These are phyloP conservation scores for Dicorynia guianensis DNA, from an alignment of 306 rosid species.

Conservation along the genomic window DNA sequence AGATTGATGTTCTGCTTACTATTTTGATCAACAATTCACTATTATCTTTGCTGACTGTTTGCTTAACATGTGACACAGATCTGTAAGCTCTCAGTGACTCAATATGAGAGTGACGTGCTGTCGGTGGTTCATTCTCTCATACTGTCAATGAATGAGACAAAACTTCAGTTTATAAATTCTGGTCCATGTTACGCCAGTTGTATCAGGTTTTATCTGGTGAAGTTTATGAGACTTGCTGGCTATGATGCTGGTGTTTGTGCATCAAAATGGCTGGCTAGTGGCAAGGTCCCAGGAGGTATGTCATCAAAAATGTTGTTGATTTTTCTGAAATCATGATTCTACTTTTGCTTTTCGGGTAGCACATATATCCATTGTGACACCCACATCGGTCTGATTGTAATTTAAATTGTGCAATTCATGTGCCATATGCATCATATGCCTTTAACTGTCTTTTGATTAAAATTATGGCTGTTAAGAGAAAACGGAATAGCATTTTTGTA, in stretches of 20 bases:
- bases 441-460: slow-evolving; percentile 23
- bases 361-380: neutral
- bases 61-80: slow-evolving; percentile 53
- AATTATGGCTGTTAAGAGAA: neutral
- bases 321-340: slow-evolving; percentile 13
- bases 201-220: slow-evolving; percentile 79
- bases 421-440: slow-evolving; percentile 11
- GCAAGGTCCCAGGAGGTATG: slow-evolving; percentile 98
- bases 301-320: neutral
- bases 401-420: slow-evolving; percentile 7
- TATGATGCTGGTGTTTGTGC: slow-evolving; percentile 90
- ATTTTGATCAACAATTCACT: neutral
- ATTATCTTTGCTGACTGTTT: slow-evolving; percentile 25
- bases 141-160: slow-evolving; percentile 66
- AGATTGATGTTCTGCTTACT: slow-evolving; percentile 16
- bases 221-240: slow-evolving; percentile 79
- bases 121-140: slow-evolving; percentile 77
- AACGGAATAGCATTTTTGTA: slow-evolving; percentile 1
- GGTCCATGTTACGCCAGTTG: slow-evolving; percentile 88
- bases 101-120: slow-evolving; percentile 70
- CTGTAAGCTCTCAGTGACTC: slow-evolving; percentile 67
- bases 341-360: neutral
- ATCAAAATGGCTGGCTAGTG: slow-evolving; percentile 87
- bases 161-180: slow-evolving; percentile 60
- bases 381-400: neutral